phyloP scores from a whole-genome alignment of 495 filamentous ascomycete genomes.

The Talaromyces thailandensis region DNA sequence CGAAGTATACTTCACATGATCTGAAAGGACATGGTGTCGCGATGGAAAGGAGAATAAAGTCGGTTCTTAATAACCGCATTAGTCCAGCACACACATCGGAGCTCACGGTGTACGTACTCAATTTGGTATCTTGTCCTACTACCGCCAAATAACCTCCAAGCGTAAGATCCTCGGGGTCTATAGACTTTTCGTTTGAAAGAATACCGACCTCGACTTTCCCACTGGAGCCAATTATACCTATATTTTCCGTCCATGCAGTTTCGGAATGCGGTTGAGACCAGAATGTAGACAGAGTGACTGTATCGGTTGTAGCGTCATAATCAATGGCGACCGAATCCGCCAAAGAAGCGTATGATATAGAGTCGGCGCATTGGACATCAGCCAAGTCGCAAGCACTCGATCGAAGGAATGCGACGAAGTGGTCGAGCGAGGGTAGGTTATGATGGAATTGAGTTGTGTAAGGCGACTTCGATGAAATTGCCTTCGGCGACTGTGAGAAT shows the following conservation, averaged over 20 bases:
- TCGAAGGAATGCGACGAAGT: slow-evolving; percentile 49
- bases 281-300: slow-evolving; percentile 51
- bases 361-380: slow-evolving; percentile 25
- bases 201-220: slow-evolving; percentile 72
- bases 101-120: slow-evolving; percentile 39
- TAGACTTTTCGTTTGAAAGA: slow-evolving; percentile 55
- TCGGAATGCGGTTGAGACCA: slow-evolving; percentile 41
- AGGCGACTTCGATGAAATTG: slow-evolving; percentile 53
- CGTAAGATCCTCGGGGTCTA: slow-evolving; percentile 61
- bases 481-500: slow-evolving; percentile 55
- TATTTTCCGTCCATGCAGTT: slow-evolving; percentile 38
- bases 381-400: slow-evolving; percentile 42
- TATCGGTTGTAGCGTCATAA: slow-evolving; percentile 62
- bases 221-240: slow-evolving; percentile 21
- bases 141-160: slow-evolving; percentile 74
- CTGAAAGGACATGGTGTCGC: slow-evolving; percentile 58
- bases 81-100: slow-evolving; percentile 6
- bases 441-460: slow-evolving; percentile 62
- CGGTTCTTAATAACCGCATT: slow-evolving; percentile 37
- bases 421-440: slow-evolving; percentile 44
- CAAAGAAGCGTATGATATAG: slow-evolving; percentile 26
- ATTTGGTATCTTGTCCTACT: slow-evolving; percentile 61
- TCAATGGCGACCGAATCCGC: slow-evolving; percentile 68
- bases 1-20: slow-evolving; percentile 32
- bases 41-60: slow-evolving; percentile 87